Conservation (phyloP, 169 alveolate species). For the Toxoplasma gondii region DNA sequence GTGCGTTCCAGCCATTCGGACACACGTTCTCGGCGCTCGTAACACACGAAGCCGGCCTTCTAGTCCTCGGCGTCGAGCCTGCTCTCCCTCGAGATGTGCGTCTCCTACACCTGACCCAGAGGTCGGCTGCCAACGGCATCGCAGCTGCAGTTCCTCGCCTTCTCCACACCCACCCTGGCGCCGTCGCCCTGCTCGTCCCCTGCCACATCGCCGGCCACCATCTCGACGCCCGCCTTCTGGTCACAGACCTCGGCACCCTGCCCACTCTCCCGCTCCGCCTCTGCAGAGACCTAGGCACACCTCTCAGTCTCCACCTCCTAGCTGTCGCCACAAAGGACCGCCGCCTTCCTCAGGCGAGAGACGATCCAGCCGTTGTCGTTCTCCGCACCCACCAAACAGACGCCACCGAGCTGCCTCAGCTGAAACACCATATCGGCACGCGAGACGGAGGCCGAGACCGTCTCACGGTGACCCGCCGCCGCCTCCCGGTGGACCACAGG, state of each 20-base stretch:
- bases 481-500: neutral
- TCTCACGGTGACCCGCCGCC: neutral
- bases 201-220: neutral
- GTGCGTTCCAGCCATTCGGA: neutral
- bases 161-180: neutral
- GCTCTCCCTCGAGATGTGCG: neutral
- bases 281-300: too few species aligned
- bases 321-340: too few species aligned
- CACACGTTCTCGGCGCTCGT: neutral
- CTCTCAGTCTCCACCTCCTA: too few species aligned
- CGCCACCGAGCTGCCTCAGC: neutral
- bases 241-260: neutral
- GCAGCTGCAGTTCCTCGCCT: slow-evolving; percentile 9
- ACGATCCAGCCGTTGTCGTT: neutral
- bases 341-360: too few species aligned
- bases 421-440: neutral
- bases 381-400: neutral
- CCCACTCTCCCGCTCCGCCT: too few species aligned
- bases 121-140: neutral
- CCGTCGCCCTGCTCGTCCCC: neutral
- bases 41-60: neutral
- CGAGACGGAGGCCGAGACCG: neutral
- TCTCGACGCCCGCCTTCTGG: neutral
- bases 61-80: neutral
- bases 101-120: neutral